Evolutionary conservation across 441 rosid species (phyloP).

Genomic region (Croton laevigatus): DNA sequence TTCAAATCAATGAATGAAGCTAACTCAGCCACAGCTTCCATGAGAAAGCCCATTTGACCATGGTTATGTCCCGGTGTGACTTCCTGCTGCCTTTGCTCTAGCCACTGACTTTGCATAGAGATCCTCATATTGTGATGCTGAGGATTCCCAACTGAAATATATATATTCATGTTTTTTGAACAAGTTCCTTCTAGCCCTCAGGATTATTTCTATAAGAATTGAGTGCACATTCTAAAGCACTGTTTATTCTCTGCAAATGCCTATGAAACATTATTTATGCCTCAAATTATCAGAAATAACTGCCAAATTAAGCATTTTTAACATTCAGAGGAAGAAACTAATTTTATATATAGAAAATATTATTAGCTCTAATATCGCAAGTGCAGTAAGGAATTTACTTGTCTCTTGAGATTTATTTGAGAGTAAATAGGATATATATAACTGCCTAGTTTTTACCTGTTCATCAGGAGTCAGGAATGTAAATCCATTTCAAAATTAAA

Average conservation of each 20-base stretch:
- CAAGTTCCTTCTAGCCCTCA: slow-evolving; percentile 60
- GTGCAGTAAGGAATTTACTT: not conserved
- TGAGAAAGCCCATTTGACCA: not conserved
- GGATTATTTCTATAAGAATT: slow-evolving; percentile 43
- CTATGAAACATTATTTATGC: not conserved
- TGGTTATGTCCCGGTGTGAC: slow-evolving; percentile 22
- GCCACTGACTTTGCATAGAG: slow-evolving; percentile 66
- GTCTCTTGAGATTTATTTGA: too few relatives aligned
- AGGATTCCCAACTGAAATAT: slow-evolving; percentile 84
- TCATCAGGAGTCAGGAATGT: slow-evolving; percentile 71
- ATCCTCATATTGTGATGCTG: slow-evolving; percentile 76
- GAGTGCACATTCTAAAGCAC: slow-evolving; percentile 74
- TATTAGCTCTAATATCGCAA: not conserved
- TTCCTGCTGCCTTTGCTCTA: slow-evolving; percentile 56
- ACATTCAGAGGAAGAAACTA: not conserved
- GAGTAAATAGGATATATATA: not conserved
- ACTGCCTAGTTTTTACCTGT: slow-evolving; percentile 41
- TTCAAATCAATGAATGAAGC: not conserved
- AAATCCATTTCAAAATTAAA: slow-evolving; percentile 69
- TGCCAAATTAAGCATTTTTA: not conserved
- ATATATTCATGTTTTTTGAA: slow-evolving; percentile 63
- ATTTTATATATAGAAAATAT: not conserved
- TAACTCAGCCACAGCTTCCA: slow-evolving; percentile 1
- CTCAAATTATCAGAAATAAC: not conserved
- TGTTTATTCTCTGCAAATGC: slow-evolving; percentile 48